These are phyloP conservation scores for Nectriaceae sp. DNA, from an alignment of 2,329 filamentous ascomycete species.

Conservation along the genomic window DNA sequence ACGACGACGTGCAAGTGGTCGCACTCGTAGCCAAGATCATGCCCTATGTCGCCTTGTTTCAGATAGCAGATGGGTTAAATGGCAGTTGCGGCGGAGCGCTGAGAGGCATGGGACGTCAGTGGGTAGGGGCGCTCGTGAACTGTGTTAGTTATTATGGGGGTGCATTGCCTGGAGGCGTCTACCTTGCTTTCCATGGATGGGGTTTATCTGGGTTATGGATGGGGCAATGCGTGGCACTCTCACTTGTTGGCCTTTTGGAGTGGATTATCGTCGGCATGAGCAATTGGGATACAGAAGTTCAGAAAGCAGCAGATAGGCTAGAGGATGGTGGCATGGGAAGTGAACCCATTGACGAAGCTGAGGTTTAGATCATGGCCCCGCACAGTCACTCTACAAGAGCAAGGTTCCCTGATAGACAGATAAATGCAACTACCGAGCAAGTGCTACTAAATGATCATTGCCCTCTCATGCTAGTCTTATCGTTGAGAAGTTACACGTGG, in stretches of 20 bases:
- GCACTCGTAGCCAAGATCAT: conserved; percentile 74
- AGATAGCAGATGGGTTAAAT: conserved; percentile 86
- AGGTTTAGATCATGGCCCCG: too few species aligned
- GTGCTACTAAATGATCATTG: neutral
- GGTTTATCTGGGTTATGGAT: conserved; percentile 80
- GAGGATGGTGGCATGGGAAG: conserved; percentile 17
- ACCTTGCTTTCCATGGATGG: conserved; percentile 84
- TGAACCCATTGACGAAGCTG: neutral
- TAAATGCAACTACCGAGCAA: conserved; percentile 7
- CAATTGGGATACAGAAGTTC: conserved; percentile 62
- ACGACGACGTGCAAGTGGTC: conserved; percentile 73
- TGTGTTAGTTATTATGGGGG: conserved; percentile 82
- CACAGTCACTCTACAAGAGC: conserved; percentile 1
- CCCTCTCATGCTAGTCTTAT: too few species aligned
- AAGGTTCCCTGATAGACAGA: neutral
- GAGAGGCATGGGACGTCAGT: conserved; percentile 83
- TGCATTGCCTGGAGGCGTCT: conserved; percentile 79
- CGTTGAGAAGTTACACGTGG: too few species aligned
- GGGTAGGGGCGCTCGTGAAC: conserved; percentile 82
- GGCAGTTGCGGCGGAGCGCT: conserved; percentile 81
- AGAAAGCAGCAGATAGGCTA: conserved; percentile 27
- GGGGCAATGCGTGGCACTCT: conserved; percentile 79
- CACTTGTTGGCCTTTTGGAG: conserved; percentile 75
- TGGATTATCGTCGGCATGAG: conserved; percentile 79
- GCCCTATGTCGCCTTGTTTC: conserved; percentile 85